Evolutionary conservation across 352 stramenopile genomes (phyloP), one percentile per base, ranked within the genome.

Genomic region (Globisporangium irregulare): DNA sequence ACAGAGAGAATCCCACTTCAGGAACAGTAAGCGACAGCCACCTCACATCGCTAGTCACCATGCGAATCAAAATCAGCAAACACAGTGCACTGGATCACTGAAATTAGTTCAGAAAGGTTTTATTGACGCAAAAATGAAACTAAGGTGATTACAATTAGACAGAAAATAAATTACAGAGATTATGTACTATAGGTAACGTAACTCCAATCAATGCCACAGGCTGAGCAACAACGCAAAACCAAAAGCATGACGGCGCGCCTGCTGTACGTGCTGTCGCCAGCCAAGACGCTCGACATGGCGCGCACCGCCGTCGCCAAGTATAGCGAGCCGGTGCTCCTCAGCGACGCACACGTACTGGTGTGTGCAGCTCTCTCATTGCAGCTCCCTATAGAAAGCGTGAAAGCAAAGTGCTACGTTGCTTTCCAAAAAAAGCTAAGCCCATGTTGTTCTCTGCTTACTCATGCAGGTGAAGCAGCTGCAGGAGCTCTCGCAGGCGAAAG

Each of bases 281-380:
- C 91, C 34, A 97, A 97, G 82, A 97, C 89, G 34, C 74, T 97
- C 56, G 86, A 95, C 64, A 79, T 94, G 76, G 73, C 82, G 22
- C 46, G 59, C 41, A 53, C 77, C 1, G 65, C 57, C 24, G 59
- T 85, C 32, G 58, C 59, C 4, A 41, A 69, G 51, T 81, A 77
- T 60, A 84, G 76, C 0, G 70, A 87, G 24, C 82, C 86, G 18
- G 50, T 69, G n/a, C 75, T 94, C 8, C 73, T 96, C n/a, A 62
- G 62, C 0, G 79, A 92, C 10, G 77, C 86, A 3, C 79, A 87
- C 27, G 68, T 66, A 9, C 71, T 94, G 61, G 73, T 94, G 55
- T 94, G 55, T 59, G 18, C 12, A 46, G 4, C 5, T n/a, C 15
- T 29, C 4, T 61, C 15, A 6, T 6, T 61, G 29, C 32, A 14